Conservation (phyloP, 2,329 filamentous ascomycete genomes). For the Sclerotinia glacialis region DNA sequence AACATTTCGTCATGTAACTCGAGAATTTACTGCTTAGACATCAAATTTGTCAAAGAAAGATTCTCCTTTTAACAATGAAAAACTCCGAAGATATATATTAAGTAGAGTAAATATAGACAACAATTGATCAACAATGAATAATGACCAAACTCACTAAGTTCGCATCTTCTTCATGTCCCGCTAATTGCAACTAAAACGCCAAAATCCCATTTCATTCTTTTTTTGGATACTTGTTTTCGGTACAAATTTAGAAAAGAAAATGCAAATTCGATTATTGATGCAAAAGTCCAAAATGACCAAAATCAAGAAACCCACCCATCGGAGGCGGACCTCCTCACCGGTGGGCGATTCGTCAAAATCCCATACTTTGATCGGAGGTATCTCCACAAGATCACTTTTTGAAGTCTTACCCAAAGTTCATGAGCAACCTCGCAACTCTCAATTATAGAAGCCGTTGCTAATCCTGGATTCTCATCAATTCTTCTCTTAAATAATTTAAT, state of each 20-base stretch:
- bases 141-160: too few relatives aligned
- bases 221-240: too few relatives aligned
- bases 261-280: neutral
- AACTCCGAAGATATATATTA: too few relatives aligned
- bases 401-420: neutral
- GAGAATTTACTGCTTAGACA: too few relatives aligned
- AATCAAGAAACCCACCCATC: neutral
- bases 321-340: constrained; percentile 8
- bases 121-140: too few relatives aligned
- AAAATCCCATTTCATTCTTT: too few relatives aligned
- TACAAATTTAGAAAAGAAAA: neutral
- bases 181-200: too few relatives aligned
- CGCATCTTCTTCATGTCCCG: too few relatives aligned
- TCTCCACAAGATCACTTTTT: neutral
- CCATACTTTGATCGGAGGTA: constrained; percentile 7
- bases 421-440: neutral
- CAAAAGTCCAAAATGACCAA: neutral
- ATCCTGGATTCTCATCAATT: neutral
- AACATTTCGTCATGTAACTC: too few relatives aligned
- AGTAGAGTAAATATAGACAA: too few relatives aligned
- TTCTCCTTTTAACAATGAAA: too few relatives aligned
- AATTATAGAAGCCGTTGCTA: neutral
- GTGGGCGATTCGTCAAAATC: constrained; percentile 4
- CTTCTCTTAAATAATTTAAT: neutral
- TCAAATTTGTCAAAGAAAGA: too few relatives aligned